Conservation (phyloP, 495 filamentous ascomycete genomes). For the Neurospora sp. region DNA sequence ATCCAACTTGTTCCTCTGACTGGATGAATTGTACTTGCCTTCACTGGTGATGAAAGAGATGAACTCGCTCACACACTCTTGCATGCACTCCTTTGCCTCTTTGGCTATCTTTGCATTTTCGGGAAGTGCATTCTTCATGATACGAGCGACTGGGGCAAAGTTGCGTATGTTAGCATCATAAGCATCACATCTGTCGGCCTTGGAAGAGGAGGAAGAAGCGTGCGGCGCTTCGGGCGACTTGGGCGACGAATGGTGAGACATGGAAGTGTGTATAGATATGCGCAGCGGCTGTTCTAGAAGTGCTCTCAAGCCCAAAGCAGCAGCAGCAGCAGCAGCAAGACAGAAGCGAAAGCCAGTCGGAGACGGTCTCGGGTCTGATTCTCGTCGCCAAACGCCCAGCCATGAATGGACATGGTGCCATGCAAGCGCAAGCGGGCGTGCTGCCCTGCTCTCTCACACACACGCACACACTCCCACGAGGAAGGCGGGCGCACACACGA, state of each 20-base stretch:
- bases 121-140: constrained; percentile 95
- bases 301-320: constrained; percentile 8
- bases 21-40: constrained; percentile 42
- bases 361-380: constrained; percentile 12
- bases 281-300: constrained; percentile 4
- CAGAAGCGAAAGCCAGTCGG: constrained; percentile 35
- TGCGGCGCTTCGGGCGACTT: constrained; percentile 34
- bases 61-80: constrained; percentile 99
- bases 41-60: constrained; percentile 99
- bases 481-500: constrained; percentile 23
- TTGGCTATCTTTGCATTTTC: constrained; percentile 99
- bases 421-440: constrained; percentile 19
- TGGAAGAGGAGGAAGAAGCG: constrained; percentile 27
- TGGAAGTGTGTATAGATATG: constrained; percentile 27
- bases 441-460: not conserved
- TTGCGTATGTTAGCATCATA: constrained; percentile 84
- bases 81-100: constrained; percentile 99
- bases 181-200: constrained; percentile 36
- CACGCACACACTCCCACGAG: constrained; percentile 1
- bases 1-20: not conserved
- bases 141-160: constrained; percentile 90
- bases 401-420: constrained; percentile 10
- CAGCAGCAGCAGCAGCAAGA: constrained; percentile 32
- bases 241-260: constrained; percentile 46
- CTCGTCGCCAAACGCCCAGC: not conserved